These are phyloP conservation scores for Cymbomonas tetramitiformis DNA, from an alignment of 139 green algal species.

Conservation along the genomic window DNA sequence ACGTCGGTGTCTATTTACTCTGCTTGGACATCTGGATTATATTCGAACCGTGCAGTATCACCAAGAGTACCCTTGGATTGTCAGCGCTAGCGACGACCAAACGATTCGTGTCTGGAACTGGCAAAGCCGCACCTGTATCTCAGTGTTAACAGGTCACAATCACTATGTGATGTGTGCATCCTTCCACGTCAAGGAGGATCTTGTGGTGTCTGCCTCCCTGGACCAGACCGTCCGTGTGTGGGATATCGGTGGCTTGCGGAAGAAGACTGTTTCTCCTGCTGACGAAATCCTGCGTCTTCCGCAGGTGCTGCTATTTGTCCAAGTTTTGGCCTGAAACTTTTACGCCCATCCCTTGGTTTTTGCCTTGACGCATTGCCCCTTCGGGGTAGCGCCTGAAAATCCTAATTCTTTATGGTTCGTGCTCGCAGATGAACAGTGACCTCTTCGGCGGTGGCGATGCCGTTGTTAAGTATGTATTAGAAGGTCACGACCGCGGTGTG, in stretches of 20 bases:
- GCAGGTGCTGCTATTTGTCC: too few species aligned
- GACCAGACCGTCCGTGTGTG: constrained; percentile 96
- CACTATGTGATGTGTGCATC: constrained; percentile 99
- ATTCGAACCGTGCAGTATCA: constrained; percentile 84
- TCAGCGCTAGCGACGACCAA: constrained; percentile 83
- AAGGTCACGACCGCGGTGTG: constrained; percentile 94
- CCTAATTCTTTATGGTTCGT: too few species aligned
- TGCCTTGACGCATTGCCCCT: too few species aligned
- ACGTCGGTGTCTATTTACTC: constrained; percentile 89
- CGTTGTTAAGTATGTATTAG: constrained; percentile 97
- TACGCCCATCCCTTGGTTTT: not conserved
- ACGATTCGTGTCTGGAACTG: constrained; percentile 99
- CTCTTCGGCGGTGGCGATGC: constrained; percentile 93
- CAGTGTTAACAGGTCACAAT: constrained; percentile 96
- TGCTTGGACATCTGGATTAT: constrained; percentile 98
- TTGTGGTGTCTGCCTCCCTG: constrained; percentile 74
- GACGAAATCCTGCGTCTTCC: constrained; percentile 69
- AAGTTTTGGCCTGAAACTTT: not conserved
- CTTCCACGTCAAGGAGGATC: constrained; percentile 94
- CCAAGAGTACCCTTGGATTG: constrained; percentile 92
- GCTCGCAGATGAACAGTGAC: constrained; percentile 77
- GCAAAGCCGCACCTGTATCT: constrained; percentile 85
- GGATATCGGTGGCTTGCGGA: constrained; percentile 89
- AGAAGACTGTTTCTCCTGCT: constrained; percentile 75
- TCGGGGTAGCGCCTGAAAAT: too few species aligned